A percentile compares a stretch with the other conserved stretches of the same genome.
Evolutionary conservation across 1,284 basidiomycete species (phyloP).

Genomic region (Trichosporon ovoides): DNA sequence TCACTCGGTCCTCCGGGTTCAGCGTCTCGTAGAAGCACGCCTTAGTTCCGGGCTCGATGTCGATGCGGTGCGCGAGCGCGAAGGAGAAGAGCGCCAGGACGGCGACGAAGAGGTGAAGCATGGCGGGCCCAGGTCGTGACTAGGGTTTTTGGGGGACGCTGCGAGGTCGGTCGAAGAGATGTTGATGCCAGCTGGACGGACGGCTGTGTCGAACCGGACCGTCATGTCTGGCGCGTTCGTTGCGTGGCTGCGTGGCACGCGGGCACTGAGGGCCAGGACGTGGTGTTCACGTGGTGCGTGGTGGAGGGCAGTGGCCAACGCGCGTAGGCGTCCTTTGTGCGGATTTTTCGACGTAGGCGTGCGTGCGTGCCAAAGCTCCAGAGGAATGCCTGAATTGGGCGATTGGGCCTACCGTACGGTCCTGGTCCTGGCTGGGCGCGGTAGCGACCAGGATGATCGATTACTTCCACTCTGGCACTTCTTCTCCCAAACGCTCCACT

Average conservation of each 20-base stretch:
- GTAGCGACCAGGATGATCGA: not conserved
- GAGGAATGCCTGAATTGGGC: not conserved
- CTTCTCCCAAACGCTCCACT: not conserved
- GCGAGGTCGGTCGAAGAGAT: not conserved
- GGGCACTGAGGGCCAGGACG: too few species aligned
- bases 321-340: too few species aligned
- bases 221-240: not conserved
- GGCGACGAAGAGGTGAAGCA: constrained; percentile 15
- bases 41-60: constrained; percentile 68
- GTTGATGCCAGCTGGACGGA: not conserved
- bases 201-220: not conserved
- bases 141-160: not conserved
- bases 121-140: not conserved
- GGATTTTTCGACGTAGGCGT: too few species aligned
- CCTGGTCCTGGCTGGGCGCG: not conserved
- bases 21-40: constrained; percentile 99
- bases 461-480: not conserved
- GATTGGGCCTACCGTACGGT: not conserved
- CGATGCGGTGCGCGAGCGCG: constrained; percentile 51
- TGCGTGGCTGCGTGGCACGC: constrained; percentile 8
- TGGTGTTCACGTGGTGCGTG: not conserved
- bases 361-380: too few species aligned
- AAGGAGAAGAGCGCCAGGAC: constrained; percentile 25
- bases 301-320: too few species aligned
- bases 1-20: constrained; percentile 86